Base-by-base conservation (phyloP, 2,329 filamentous ascomycete species). In the Aspergillus tubingensis region DNA sequence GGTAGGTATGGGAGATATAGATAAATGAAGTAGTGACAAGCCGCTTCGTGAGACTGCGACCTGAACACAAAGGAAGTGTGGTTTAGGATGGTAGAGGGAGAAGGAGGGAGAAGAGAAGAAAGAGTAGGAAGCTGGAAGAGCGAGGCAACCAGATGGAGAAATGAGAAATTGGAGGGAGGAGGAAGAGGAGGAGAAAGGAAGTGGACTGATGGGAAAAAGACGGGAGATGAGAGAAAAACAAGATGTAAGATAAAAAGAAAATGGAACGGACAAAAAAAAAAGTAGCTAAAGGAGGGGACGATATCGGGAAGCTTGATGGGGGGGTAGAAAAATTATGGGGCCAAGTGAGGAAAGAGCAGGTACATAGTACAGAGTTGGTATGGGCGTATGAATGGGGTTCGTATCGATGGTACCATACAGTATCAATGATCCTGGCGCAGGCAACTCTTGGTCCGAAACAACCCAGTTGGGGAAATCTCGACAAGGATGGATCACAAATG, bases 61-160 rank as follows among this genome's bases (percentile, higher is more conserved):
- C 41, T 54, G 21, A 50, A 23, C 51, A 63, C 63, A 60, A 54
- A 57, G 63, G 63, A 64, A 62, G 54, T 54, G 27, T 30, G 60
- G 64, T 36, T 36, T 62, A 63, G 41, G 53, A 62, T 60, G 59
- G 66, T 62, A 13, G 65, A 66, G 62, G 61, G 68, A 62, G 65
- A 64, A 65, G 63, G 57, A 67, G 62, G 64, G 63, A 68, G 68
- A 62, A 65, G 64, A 65, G 63, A 57, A 67, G 62, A 64, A 57
- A 67, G 62, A 64, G 63, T 67, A 65, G 68, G 61, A 68, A 68
- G 70, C 68, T 69, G 43, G 53, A 60, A 60, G 49, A 56, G 62
- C 44, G 54, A 56, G 55, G 39, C 13, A 47, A 58, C 58, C 55
- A 58, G 58, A 59, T 62, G 59, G 55, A 63, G 63, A 64, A 56